Evolutionary conservation across 345 rosid species (phyloP), one percentile per base, ranked within the genome.

Genomic region (Citropsis articulata): DNA sequence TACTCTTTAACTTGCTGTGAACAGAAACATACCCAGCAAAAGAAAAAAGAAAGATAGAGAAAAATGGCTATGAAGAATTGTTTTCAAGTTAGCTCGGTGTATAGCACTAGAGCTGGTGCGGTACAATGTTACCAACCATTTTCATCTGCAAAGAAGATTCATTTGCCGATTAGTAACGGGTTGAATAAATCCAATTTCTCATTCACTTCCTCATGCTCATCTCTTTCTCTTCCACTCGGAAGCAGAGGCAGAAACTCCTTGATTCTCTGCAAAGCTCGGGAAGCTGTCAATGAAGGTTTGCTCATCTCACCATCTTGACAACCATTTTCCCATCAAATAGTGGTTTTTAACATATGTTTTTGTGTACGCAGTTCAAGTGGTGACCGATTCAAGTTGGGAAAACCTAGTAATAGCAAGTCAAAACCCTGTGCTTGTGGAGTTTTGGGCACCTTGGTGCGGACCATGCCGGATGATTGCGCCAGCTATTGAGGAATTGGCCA

Each of bases 401-500:
- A 72, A 21, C 31, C 73, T 69, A 42, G 93, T 90, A 59, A 73
- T 88, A 5, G 82, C 75, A 13, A 77, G 81, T 28, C 75, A 81
- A 4, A 87, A 16, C 66, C 93, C 93, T 6, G 92, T 88, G 36
- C 85, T 92, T 45, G 97, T 92, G 79, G 92, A 92, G 83, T 92
- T 92, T 62, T 92, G 94, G 93, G 94, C 97, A 9, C 91, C 97
- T 19, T 90, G 97, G 97, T 90, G 97, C 25, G 97, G 94, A 48
- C 97, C 97, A 19, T 92, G 93, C 79, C 83, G 90, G 69, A 90
- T 92, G 91, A 89, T 92, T 73, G 90, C 90, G 4, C 94, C 94
- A 0, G 87, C 85, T 3, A 77, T 92, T 2, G 86, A 87, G 28
- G 94, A 92, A 65, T 72, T 92, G 75, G 97, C 97, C 1, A 88